Base-by-base conservation (phyloP, 257 asterid species). In the Striga asiatica region DNA sequence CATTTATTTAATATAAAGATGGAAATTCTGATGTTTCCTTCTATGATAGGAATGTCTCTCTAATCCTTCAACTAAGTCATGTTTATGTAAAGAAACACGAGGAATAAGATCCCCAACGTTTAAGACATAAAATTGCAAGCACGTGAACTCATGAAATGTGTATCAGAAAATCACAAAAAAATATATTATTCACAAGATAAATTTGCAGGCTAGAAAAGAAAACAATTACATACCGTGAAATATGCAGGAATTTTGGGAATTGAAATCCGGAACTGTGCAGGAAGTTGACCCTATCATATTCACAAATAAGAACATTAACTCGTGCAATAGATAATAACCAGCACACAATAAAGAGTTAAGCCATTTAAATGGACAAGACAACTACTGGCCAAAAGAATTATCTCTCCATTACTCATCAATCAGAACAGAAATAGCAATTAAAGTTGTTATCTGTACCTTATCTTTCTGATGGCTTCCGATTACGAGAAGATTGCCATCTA, bases 171-270 rank as follows among this genome's bases (percentile, higher is more conserved):
- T n/a, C n/a, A n/a, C n/a, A n/a, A n/a, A n/a, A n/a, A n/a, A n/a
- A n/a, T n/a, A n/a, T n/a, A n/a, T n/a, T n/a, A n/a, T n/a, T n/a
- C n/a, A n/a, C n/a, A n/a, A n/a, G n/a, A n/a, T n/a, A n/a, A 43
- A 61, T 55, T 8, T 16, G 21, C 27, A 6, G 12, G 38, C 28
- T 46, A 39, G 43, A 13, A 63, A 14, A 3, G 46, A 58, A 56
- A 18, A 8, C 29, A 39, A 43, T 55, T 41, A 28, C 81, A 64
- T 81, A 92, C 98, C 73, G 98, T 88, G 67, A 92, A 92, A 78
- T 92, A 92, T 54, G 94, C 97, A 66, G 98, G 98, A 75, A 92
- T 92, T 68, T 82, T 92, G 46, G 95, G 88, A 65, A 92, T 84
- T 50, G 72, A 50, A 66, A 92, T 84, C 80, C 79, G 81, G 81